Evolutionary conservation across 371 early-diverging fungal species (phyloP).

Genomic region (Mucor racemosus): DNA sequence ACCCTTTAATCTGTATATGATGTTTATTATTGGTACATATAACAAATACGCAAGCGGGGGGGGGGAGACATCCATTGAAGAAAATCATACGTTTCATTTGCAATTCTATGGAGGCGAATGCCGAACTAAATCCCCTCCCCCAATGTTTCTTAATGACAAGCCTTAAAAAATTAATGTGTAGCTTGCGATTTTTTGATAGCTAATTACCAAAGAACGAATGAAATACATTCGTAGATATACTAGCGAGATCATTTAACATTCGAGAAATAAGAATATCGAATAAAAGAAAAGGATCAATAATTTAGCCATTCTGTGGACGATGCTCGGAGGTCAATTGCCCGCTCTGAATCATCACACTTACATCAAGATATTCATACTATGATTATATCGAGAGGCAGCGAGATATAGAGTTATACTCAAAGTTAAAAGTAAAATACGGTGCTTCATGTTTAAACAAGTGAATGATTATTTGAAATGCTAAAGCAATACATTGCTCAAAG

Average conservation of each 20-base stretch:
- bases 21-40: too few species aligned
- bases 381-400: too few species aligned
- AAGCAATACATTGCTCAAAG: too few species aligned
- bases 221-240: too few species aligned
- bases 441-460: too few species aligned
- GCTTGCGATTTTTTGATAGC: too few species aligned
- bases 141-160: background rate
- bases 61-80: background rate
- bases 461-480: too few species aligned
- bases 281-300: background rate
- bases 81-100: background rate
- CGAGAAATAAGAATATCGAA: background rate
- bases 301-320: background rate
- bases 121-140: background rate
- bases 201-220: background rate
- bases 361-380: background rate
- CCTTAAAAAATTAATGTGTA: background rate
- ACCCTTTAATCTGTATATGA: too few species aligned
- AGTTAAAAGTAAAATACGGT: too few species aligned
- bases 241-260: background rate
- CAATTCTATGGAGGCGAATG: background rate
- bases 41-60: too few species aligned
- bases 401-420: too few species aligned
- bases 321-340: background rate
- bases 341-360: background rate